Percentiles rank a stretch among this genome's conserved stretches.
Evolutionary conservation across 345 rosid genomes (phyloP).

Genomic region (Pseudoturritis turrita): DNA sequence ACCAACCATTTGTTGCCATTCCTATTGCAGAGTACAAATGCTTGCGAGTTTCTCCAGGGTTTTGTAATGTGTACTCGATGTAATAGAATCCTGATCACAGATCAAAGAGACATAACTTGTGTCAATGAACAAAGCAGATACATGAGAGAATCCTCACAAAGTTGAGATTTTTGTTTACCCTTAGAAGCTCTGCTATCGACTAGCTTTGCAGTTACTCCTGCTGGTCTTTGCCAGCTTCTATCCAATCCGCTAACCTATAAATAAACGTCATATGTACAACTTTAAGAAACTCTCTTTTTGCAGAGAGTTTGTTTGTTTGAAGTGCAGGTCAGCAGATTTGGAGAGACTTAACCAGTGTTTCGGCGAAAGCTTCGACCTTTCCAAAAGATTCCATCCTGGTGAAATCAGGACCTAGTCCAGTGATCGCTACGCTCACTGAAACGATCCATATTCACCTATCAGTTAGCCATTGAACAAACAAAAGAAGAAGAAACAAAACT

Average conservation of each 20-base stretch:
- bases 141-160: neutral
- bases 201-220: slow-evolving; percentile 81
- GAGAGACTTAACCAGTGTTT: slow-evolving; percentile 56
- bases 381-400: slow-evolving; percentile 92
- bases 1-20: slow-evolving; percentile 89
- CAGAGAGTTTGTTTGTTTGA: neutral
- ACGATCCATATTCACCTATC: neutral
- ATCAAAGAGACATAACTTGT: neutral
- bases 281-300: neutral
- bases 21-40: slow-evolving; percentile 80
- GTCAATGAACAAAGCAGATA: slow-evolving; percentile 3
- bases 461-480: too few relatives aligned
- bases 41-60: slow-evolving; percentile 71
- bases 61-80: slow-evolving; percentile 83
- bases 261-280: neutral
- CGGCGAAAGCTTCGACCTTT: slow-evolving; percentile 87
- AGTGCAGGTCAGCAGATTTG: neutral
- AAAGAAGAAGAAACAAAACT: neutral
- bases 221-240: slow-evolving; percentile 89
- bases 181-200: slow-evolving; percentile 58
- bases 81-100: slow-evolving; percentile 64
- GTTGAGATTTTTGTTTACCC: slow-evolving; percentile 35
- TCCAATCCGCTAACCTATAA: slow-evolving; percentile 80
- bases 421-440: slow-evolving; percentile 37
- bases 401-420: slow-evolving; percentile 91